Base-by-base conservation (phyloP, 2,329 filamentous ascomycete species). In the Dendryphion nanum region DNA sequence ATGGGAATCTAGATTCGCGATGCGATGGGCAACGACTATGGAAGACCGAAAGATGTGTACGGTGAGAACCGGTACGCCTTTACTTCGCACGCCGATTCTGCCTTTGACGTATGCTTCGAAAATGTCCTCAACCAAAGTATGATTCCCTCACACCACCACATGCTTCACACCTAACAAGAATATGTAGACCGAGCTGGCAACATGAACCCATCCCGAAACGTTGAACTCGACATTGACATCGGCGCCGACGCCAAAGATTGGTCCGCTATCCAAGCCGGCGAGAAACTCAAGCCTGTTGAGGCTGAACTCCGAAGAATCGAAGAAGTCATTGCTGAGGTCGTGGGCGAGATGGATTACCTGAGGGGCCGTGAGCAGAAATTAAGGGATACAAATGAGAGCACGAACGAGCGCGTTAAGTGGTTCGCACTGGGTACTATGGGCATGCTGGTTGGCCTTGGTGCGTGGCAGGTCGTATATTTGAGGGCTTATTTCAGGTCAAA, bases 301-400 rank as follows among this genome's bases (percentile, higher is more conserved):
- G 89, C 88, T 14, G 93, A 97, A 68, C 80, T 98, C 61, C 84
- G 90, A 59, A 83, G 89, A 53, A 86, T 97, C 61, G 89, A 95
- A 68, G 93, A 96, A 72, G 78, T 91, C 63, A 86, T 95, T 26
- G 77, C 76, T 50, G 91, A 97, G 73, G 82, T 97, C 48, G 91
- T 96, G 33, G 70, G 70, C 47, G 91, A 97, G 77, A 95, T 98
- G 91, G 91, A 97, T 50, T 98, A 97, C 72, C 80, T 98, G 57
- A 81, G 93, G 51, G 59, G 69, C 26, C 81, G 93, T 57, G 93
- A 98, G 77, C 89, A 95, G 79, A 95, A 89, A 76, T 79, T 98
- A 57, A 79, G 93, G 66, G 91, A 98, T 73, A 98, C 93, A 55
- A 98, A 98, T 70, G 93, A 98, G 83, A 97, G 91, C 77, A 98